Evolutionary conservation across 768 basidiomycete genomes (phyloP).

Genomic region (Hysterangium stoloniferum): DNA sequence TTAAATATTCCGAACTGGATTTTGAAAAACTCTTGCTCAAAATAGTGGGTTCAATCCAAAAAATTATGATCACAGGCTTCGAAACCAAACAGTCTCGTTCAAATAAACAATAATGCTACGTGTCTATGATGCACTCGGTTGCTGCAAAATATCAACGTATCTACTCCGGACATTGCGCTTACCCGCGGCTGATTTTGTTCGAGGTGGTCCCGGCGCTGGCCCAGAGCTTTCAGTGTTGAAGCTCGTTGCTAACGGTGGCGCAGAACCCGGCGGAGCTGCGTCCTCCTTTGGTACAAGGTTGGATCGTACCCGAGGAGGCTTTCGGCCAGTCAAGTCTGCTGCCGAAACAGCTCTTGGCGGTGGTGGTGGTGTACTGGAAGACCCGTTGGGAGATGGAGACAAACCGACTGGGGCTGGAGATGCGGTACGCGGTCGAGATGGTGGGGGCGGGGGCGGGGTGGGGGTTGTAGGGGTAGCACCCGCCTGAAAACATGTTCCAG

Average conservation of each 20-base stretch:
- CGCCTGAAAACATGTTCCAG: slow-evolving; percentile 32
- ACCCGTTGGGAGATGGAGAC: slow-evolving; percentile 27
- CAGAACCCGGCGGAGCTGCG: slow-evolving; percentile 19
- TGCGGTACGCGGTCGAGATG: slow-evolving; percentile 77
- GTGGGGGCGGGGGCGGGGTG: slow-evolving; percentile 60
- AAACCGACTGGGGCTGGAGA: slow-evolving; percentile 62
- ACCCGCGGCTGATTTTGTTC: slow-evolving; percentile 50
- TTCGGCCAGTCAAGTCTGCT: slow-evolving; percentile 45
- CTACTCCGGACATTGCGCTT: slow-evolving; percentile 76
- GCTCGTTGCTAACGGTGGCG: slow-evolving; percentile 13
- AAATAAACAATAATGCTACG: slow-evolving; percentile 7
- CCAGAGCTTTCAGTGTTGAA: slow-evolving; percentile 18
- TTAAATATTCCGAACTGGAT: too few species aligned
- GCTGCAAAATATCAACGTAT: slow-evolving; percentile 88
- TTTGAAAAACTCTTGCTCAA: background rate
- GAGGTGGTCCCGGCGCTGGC: slow-evolving; percentile 33
- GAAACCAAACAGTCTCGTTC: background rate
- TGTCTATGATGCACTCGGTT: slow-evolving; percentile 28
- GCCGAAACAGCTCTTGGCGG: slow-evolving; percentile 54
- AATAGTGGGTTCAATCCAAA: background rate
- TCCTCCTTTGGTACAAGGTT: slow-evolving; percentile 48
- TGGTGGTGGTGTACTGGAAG: slow-evolving; percentile 28
- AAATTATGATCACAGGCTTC: background rate
- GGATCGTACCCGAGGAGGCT: slow-evolving; percentile 51
- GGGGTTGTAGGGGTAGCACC: slow-evolving; percentile 44